Percentiles rank a stretch among this genome's conserved stretches.
These are phyloP conservation scores for Prinsepia uniflora DNA, from an alignment of 306 rosid genomes.

Conservation along the genomic window DNA sequence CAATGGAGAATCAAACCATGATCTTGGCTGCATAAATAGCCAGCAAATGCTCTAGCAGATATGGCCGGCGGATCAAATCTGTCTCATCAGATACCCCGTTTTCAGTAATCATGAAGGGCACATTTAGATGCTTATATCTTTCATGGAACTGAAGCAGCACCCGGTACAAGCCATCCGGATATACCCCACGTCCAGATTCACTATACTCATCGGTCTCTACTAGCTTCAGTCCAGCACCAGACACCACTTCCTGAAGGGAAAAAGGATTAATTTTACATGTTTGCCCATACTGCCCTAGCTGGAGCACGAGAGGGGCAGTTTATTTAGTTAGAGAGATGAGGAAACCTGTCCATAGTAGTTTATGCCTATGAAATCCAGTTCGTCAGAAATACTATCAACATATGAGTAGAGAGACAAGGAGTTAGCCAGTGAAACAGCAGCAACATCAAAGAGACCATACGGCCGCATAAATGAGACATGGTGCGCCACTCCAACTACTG, in stretches of 20 bases:
- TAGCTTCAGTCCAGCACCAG: slow-evolving; percentile 80
- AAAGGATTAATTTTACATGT: slow-evolving; percentile 22
- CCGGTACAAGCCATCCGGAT: slow-evolving; percentile 95
- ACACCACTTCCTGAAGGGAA: slow-evolving; percentile 62
- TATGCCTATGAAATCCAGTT: slow-evolving; percentile 85
- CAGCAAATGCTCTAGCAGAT: slow-evolving; percentile 81
- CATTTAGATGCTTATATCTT: slow-evolving; percentile 75
- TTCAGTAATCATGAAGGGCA: slow-evolving; percentile 81
- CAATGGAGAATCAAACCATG: slow-evolving; percentile 45
- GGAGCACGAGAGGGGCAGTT: slow-evolving; percentile 20
- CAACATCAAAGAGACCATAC: slow-evolving; percentile 77
- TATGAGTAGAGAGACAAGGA: slow-evolving; percentile 75
- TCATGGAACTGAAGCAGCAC: slow-evolving; percentile 88
- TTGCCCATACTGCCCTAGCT: neutral
- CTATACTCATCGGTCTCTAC: slow-evolving; percentile 88
- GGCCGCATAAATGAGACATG: slow-evolving; percentile 97
- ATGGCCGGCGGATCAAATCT: slow-evolving; percentile 85
- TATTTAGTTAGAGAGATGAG: slow-evolving; percentile 23
- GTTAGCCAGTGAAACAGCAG: slow-evolving; percentile 74
- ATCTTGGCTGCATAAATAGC: slow-evolving; percentile 76
- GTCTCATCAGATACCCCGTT: slow-evolving; percentile 91
- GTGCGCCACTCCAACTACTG: slow-evolving; percentile 81
- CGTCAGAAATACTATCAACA: slow-evolving; percentile 70
- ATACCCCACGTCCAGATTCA: slow-evolving; percentile 98
- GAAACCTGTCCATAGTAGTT: slow-evolving; percentile 95